Conservation (phyloP, 768 basidiomycete species). For the Boletus barrowsii region DNA sequence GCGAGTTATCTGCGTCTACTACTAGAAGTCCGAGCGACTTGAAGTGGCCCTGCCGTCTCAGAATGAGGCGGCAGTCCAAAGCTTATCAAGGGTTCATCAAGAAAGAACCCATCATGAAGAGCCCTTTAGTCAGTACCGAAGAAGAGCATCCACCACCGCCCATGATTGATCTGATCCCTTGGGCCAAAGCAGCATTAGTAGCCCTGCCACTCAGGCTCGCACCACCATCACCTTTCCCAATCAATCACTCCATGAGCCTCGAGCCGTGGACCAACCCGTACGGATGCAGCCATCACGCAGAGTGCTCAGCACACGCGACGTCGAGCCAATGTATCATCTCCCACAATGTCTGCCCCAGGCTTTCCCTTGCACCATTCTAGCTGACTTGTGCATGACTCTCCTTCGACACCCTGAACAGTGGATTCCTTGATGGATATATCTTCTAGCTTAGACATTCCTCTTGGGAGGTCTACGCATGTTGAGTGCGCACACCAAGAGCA, state of each 20-base stretch:
- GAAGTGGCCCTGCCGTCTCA: no score
- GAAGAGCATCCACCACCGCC: slow-evolving; percentile 30
- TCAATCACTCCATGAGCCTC: slow-evolving; percentile 58
- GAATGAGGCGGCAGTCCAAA: slow-evolving; percentile 62
- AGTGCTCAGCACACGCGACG: slow-evolving; percentile 37
- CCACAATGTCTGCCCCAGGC: slow-evolving; percentile 34
- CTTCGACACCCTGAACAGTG: slow-evolving; percentile 20
- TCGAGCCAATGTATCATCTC: slow-evolving; percentile 30
- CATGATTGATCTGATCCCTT: slow-evolving; percentile 10
- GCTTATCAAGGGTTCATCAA: slow-evolving; percentile 69
- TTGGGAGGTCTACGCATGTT: slow-evolving; percentile 38
- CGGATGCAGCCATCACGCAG: slow-evolving; percentile 60
- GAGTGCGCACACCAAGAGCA: slow-evolving; percentile 33
- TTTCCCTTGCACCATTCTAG: slow-evolving; percentile 33
- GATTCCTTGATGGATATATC: slow-evolving; percentile 26
- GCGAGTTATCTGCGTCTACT: no score
- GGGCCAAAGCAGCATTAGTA: slow-evolving; percentile 14
- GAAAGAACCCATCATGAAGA: slow-evolving; percentile 78
- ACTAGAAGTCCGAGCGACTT: no score
- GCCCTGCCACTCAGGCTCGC: slow-evolving; percentile 1
- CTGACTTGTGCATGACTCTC: slow-evolving; percentile 8
- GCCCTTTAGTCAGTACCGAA: slow-evolving; percentile 47
- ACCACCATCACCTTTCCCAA: slow-evolving; percentile 26
- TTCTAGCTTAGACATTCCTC: slow-evolving; percentile 18
- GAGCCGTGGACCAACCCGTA: slow-evolving; percentile 51